These are phyloP conservation scores for Chaetoceros muelleri DNA, from an alignment of 108 stramenopile genomes.

Conservation along the genomic window DNA sequence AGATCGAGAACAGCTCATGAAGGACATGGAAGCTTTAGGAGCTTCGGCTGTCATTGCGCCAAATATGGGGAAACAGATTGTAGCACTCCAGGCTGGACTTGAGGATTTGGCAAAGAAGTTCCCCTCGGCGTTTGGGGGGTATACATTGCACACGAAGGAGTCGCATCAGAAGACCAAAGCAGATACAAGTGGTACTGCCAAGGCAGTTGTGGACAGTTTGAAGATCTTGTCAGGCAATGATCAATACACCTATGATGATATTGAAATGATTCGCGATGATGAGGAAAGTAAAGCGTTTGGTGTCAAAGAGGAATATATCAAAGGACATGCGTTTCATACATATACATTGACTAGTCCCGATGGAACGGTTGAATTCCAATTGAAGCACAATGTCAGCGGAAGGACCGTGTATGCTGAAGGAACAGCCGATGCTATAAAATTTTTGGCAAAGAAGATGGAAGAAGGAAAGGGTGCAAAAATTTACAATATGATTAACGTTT, in stretches of 20 bases:
- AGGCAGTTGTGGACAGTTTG: constrained; percentile 86
- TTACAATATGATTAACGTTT: constrained; percentile 83
- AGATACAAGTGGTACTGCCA: constrained; percentile 97
- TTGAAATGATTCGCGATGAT: constrained; percentile 84
- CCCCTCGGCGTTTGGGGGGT: constrained; percentile 89
- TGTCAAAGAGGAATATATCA: constrained; percentile 81
- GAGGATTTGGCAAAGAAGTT: constrained; percentile 84
- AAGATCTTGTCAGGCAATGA: constrained; percentile 33
- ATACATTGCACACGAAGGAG: constrained; percentile 85
- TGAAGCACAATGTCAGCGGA: constrained; percentile 96
- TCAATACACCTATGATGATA: constrained; percentile 73
- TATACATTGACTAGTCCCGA: constrained; percentile 89
- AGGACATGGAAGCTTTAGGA: constrained; percentile 49
- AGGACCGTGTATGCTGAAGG: constrained; percentile 97
- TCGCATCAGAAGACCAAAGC: constrained; percentile 96
- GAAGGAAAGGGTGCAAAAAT: constrained; percentile 57
- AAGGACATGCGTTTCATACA: constrained; percentile 97
- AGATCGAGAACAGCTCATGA: constrained; percentile 74
- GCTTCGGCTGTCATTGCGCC: constrained; percentile 96
- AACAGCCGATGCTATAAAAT: constrained; percentile 94
- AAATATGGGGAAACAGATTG: constrained; percentile 99
- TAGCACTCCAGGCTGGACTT: constrained; percentile 94
- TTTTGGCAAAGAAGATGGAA: constrained; percentile 71
- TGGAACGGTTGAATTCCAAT: constrained; percentile 87
- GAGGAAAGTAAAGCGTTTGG: constrained; percentile 82